These are phyloP conservation scores for Lizonia empirigonia DNA, from an alignment of 2,329 filamentous ascomycete species.

Conservation along the genomic window DNA sequence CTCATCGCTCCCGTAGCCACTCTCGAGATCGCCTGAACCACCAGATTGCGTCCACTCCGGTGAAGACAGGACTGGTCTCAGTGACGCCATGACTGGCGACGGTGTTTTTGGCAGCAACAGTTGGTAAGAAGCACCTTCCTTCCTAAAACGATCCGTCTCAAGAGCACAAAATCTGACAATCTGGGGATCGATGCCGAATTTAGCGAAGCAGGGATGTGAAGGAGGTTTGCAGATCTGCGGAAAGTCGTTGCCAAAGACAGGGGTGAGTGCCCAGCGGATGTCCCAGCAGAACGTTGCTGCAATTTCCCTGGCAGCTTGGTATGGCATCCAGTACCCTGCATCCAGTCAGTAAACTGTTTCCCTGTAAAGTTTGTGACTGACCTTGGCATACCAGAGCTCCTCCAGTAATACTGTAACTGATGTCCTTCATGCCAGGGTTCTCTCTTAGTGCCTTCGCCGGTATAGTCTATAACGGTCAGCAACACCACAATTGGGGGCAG, in stretches of 20 bases:
- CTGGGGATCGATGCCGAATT: constrained; percentile 50
- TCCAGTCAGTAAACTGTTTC: constrained; percentile 12
- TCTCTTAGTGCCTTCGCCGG: constrained; percentile 74
- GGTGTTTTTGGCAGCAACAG: not conserved
- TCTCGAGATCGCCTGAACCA: constrained; percentile 41
- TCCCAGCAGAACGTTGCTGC: constrained; percentile 87
- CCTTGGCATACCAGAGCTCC: constrained; percentile 84
- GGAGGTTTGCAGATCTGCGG: constrained; percentile 71
- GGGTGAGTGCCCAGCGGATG: constrained; percentile 84
- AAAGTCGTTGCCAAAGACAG: constrained; percentile 86
- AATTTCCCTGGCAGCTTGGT: constrained; percentile 79
- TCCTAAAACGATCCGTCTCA: constrained; percentile 48
- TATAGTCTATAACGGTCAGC: constrained; percentile 67
- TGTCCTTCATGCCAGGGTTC: constrained; percentile 84
- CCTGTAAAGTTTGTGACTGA: constrained; percentile 13
- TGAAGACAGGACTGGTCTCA: constrained; percentile 20
- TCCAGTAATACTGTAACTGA: constrained; percentile 93
- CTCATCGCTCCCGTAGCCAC: constrained; percentile 52
- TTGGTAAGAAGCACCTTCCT: constrained; percentile 28
- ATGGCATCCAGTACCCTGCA: constrained; percentile 96
- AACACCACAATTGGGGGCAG: not conserved
- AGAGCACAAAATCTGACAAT: constrained; percentile 46
- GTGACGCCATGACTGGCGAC: constrained; percentile 17
- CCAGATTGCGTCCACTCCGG: constrained; percentile 17
- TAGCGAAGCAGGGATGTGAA: constrained; percentile 65